Evolutionary conservation across 2,329 filamentous ascomycete genomes (phyloP).

Genomic region (Diaporthe australafricana): DNA sequence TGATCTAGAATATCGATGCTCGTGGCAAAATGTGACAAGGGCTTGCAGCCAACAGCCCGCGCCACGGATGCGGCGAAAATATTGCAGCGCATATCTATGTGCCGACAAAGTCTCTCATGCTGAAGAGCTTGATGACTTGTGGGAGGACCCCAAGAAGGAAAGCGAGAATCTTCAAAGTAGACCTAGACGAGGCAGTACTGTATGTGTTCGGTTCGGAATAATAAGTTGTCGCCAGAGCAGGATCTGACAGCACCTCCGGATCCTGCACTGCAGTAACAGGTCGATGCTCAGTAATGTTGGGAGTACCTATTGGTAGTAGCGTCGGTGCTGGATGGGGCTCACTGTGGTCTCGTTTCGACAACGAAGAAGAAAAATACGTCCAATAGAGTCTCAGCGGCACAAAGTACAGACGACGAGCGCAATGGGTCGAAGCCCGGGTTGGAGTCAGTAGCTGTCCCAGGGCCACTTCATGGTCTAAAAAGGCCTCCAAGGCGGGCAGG

Average conservation of each 20-base stretch:
- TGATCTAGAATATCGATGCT: not conserved
- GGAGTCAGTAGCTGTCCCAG: not conserved
- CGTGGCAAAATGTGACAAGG: not conserved
- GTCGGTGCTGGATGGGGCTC: not conserved
- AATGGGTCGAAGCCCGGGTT: not conserved
- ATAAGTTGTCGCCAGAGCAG: not conserved
- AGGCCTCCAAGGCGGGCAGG: not conserved
- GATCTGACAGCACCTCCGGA: not conserved
- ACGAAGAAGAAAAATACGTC: conserved; percentile 7
- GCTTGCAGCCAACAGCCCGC: not conserved
- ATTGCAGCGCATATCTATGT: not conserved
- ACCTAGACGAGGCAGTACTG: not conserved
- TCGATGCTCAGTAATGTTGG: not conserved
- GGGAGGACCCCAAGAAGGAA: not conserved
- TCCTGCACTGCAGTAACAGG: not conserved
- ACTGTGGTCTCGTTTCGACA: not conserved
- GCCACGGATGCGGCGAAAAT: not conserved
- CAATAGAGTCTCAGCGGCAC: not conserved
- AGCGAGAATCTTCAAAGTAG: not conserved
- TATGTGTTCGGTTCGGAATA: not conserved
- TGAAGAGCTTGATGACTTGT: conserved; percentile 1
- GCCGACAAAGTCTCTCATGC: not conserved
- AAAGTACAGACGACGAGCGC: not conserved
- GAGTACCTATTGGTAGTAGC: not conserved
- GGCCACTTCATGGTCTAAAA: not conserved